Evolutionary conservation across 139 green algal genomes (phyloP).

Genomic region (Closterium sp.): DNA sequence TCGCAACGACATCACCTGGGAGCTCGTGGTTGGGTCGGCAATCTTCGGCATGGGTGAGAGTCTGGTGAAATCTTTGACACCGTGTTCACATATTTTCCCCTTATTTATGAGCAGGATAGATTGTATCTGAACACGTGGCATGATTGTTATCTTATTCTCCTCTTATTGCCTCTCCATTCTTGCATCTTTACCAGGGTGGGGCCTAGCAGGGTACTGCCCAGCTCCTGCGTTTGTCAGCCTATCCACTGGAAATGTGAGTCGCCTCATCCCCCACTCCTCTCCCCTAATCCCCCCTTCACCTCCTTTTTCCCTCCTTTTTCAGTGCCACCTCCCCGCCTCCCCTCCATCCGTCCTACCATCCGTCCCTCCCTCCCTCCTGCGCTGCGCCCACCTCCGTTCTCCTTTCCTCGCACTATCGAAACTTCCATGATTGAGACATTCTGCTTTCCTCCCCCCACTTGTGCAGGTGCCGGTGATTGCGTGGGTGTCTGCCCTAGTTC

Average conservation of each 20-base stretch:
- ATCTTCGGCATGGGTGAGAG: slow-evolving; percentile 76
- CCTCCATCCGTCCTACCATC: neutral
- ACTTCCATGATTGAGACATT: neutral
- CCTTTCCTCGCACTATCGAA: no score
- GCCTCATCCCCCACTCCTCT: neutral
- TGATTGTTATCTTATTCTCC: no score
- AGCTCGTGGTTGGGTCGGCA: slow-evolving; percentile 65
- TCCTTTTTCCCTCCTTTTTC: neutral
- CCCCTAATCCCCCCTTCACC: neutral
- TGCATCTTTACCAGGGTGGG: neutral
- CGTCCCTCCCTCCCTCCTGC: no score
- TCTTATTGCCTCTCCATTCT: neutral
- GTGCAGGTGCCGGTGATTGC: neutral
- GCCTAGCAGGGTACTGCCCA: neutral
- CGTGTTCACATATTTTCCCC: no score
- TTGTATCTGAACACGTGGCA: no score
- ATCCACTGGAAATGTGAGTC: neutral
- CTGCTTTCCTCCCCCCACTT: neutral
- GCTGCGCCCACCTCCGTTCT: neutral
- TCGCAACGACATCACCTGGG: slow-evolving; percentile 56
- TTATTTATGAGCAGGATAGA: no score
- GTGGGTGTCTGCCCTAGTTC: neutral
- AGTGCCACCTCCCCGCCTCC: neutral
- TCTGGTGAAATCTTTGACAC: no score
- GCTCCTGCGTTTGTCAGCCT: neutral